These are phyloP conservation scores for Xerocomus cyaneibrunnescens DNA, from an alignment of 1,284 basidiomycete genomes.

Conservation along the genomic window DNA sequence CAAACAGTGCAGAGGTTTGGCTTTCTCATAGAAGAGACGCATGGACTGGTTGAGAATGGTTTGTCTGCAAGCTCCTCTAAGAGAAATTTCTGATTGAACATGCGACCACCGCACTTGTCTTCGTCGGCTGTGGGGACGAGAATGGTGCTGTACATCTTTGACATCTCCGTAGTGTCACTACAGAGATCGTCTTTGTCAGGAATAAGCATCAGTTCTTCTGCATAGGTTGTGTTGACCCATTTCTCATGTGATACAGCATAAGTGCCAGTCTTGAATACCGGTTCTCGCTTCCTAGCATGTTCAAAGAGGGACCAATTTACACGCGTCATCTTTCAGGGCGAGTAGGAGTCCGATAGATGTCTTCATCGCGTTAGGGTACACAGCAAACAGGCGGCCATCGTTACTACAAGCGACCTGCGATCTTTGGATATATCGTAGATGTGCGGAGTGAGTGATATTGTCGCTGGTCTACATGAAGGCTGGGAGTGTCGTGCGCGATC, in stretches of 20 bases:
- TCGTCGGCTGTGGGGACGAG: slow-evolving; percentile 46
- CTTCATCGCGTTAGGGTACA: neutral
- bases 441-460: no score
- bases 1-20: slow-evolving; percentile 45
- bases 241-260: slow-evolving; percentile 24
- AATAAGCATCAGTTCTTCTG: slow-evolving; percentile 9
- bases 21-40: slow-evolving; percentile 37
- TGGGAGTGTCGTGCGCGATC: no score
- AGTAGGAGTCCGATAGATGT: neutral
- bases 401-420: neutral
- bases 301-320: slow-evolving; percentile 36
- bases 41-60: slow-evolving; percentile 49
- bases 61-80: slow-evolving; percentile 6
- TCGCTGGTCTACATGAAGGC: no score
- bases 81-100: neutral
- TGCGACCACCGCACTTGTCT: slow-evolving; percentile 30
- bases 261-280: slow-evolving; percentile 37
- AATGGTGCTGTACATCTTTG: slow-evolving; percentile 46
- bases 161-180: slow-evolving; percentile 46
- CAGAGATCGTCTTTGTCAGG: slow-evolving; percentile 32
- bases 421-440: no score
- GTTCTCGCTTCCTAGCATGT: slow-evolving; percentile 37
- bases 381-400: no score
- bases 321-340: slow-evolving; percentile 12
- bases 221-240: neutral